Evolutionary conservation across 805 yeast species (phyloP), one percentile per base, ranked within the genome.

Genomic region (Cyberlindnera suaveolens): DNA sequence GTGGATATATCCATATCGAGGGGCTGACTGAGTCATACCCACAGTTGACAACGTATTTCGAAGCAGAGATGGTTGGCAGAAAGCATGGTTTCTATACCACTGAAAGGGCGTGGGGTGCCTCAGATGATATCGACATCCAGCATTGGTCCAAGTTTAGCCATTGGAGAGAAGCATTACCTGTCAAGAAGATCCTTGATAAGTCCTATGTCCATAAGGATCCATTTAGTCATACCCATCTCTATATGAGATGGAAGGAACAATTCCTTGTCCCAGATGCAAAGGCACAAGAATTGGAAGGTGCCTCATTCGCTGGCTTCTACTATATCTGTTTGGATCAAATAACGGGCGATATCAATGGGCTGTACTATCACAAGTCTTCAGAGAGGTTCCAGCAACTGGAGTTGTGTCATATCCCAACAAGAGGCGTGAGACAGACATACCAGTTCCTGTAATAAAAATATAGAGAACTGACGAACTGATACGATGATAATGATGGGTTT

Each of bases 171-270:
- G 29, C 31, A 31, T 27, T 41, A 16, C 54, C 49, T 8, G 39
- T 42, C 16, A 49, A 53, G 42, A 40, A 46, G 31, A 51, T 50
- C 13, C 29, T 48, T 16, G 43, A 43, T 4, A 42, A 47, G 42
- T 46, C 46, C 13, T 58, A 56, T 44, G 32, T 54, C 14, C 58
- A 58, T 41, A 51, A 47, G 31, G 55, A 67, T 45, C 65, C 56
- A 40, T 40, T 64, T 35, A 52, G 67, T 38, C 65, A 71, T 48
- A 72, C 79, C 45, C 74, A 67, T 54, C 64, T 90, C 6, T 90
- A 80, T 60, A 90, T 90, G 96, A 73, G 96, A 52, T 90, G 98
- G 98, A 90, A 90, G 64, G 98, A 90, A 62, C 77, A 80, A 55
- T 88, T 88, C 57, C 65, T 90, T 47, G 80, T 85, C 8, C 95